Evolutionary conservation across 352 stramenopile species (phyloP).

Genomic region (Saprolegnia diclina): DNA sequence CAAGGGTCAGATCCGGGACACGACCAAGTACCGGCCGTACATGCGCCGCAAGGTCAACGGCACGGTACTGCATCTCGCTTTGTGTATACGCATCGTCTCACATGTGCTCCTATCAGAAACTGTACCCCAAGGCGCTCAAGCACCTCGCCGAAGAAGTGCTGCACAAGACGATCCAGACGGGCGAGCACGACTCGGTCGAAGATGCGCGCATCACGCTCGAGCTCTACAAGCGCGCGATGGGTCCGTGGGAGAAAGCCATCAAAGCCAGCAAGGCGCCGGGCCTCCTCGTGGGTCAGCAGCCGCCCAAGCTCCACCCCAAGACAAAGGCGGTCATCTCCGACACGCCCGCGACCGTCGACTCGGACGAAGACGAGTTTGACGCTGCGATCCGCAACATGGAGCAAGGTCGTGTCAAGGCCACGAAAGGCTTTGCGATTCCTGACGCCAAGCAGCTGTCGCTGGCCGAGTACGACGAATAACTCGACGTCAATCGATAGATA

Average conservation of each 20-base stretch:
- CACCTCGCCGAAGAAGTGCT: slow-evolving; percentile 66
- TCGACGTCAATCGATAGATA: no score
- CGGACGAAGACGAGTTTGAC: slow-evolving; percentile 21
- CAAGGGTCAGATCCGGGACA: slow-evolving; percentile 74
- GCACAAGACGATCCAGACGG: slow-evolving; percentile 59
- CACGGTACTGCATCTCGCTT: slow-evolving; percentile 41
- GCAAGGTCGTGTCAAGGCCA: slow-evolving; percentile 4
- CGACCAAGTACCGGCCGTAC: slow-evolving; percentile 72
- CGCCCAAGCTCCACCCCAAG: slow-evolving; percentile 16
- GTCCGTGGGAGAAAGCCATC: slow-evolving; percentile 80
- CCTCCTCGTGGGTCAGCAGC: slow-evolving; percentile 10
- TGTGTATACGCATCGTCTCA: background rate
- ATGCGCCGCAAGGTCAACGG: slow-evolving; percentile 82
- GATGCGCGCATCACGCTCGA: slow-evolving; percentile 68
- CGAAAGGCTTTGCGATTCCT: slow-evolving; percentile 34
- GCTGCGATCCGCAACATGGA: slow-evolving; percentile 9
- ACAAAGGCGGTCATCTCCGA: background rate
- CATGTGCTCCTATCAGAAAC: slow-evolving; percentile 45
- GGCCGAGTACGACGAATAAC: slow-evolving; percentile 71
- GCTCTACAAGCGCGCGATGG: slow-evolving; percentile 81
- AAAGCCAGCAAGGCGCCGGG: slow-evolving; percentile 43
- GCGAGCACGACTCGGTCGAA: slow-evolving; percentile 85
- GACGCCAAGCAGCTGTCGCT: slow-evolving; percentile 64
- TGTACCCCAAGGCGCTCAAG: slow-evolving; percentile 79
- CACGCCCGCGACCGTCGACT: slow-evolving; percentile 12